Conservation (phyloP, 1,284 basidiomycete species). For the Calocybe gambosa region DNA sequence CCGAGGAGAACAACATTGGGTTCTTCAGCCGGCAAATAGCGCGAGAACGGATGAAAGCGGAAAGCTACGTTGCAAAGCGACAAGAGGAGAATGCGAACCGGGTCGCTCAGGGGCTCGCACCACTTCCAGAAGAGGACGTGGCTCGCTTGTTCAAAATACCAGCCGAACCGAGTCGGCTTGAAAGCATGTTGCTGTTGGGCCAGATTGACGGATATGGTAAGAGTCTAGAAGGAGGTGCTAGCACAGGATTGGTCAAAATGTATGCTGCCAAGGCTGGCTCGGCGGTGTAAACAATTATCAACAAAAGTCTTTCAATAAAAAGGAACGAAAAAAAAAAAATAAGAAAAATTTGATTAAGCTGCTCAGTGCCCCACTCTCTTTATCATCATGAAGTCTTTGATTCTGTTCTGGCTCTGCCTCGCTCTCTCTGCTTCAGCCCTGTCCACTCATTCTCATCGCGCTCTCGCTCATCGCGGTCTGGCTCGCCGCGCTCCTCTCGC, state of each 20-base stretch:
- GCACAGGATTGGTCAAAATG: slow-evolving; percentile 70
- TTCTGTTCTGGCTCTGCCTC: slow-evolving; percentile 38
- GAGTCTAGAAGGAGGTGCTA: slow-evolving; percentile 68
- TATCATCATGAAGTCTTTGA: too few relatives aligned
- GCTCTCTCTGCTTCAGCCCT: slow-evolving; percentile 39
- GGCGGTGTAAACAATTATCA: slow-evolving; percentile 14
- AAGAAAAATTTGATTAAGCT: too few relatives aligned
- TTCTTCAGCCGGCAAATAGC: slow-evolving; percentile 90
- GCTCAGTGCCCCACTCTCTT: too few relatives aligned
- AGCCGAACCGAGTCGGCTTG: slow-evolving; percentile 84
- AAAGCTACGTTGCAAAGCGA: slow-evolving; percentile 75
- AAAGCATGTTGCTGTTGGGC: slow-evolving; percentile 83
- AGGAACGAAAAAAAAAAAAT: too few relatives aligned
- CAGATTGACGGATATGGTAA: slow-evolving; percentile 82
- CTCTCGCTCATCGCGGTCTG: slow-evolving; percentile 31
- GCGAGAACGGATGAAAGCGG: slow-evolving; percentile 82
- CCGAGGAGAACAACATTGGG: slow-evolving; percentile 90
- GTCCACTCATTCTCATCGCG: slow-evolving; percentile 39
- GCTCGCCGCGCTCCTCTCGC: slow-evolving; percentile 29
- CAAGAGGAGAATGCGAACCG: slow-evolving; percentile 87
- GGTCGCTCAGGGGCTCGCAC: slow-evolving; percentile 78
- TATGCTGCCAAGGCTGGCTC: slow-evolving; percentile 50
- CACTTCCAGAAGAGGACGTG: slow-evolving; percentile 84
- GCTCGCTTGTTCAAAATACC: slow-evolving; percentile 83
- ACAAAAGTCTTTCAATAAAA: slow-evolving; percentile 5